Conservation (phyloP, 176 grass and related monocot genomes). For the Phragmites australis region DNA sequence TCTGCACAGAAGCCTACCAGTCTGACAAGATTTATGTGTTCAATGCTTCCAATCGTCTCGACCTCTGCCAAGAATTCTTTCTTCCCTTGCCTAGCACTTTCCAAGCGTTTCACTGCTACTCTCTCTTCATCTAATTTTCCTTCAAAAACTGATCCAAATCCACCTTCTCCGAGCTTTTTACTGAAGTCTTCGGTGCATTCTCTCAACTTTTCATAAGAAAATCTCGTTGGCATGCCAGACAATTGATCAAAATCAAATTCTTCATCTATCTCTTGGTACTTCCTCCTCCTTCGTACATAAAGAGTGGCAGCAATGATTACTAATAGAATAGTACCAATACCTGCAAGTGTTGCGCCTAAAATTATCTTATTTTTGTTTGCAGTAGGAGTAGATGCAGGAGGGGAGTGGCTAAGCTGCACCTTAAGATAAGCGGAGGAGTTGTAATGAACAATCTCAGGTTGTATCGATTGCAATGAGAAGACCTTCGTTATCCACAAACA, state of each 20-base stretch:
- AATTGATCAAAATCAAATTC: slow-evolving; percentile 34
- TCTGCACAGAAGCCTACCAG: slow-evolving; percentile 35
- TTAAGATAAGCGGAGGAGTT: slow-evolving; percentile 50
- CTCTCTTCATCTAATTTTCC: slow-evolving; percentile 36
- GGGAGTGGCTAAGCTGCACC: slow-evolving; percentile 38
- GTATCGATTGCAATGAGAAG: slow-evolving; percentile 44
- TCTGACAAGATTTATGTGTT: slow-evolving; percentile 41
- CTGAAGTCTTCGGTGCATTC: slow-evolving; percentile 34
- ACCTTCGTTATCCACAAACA: slow-evolving; percentile 33
- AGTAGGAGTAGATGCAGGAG: neutral
- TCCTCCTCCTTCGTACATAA: slow-evolving; percentile 13
- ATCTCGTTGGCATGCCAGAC: slow-evolving; percentile 28
- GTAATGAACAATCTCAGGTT: slow-evolving; percentile 30
- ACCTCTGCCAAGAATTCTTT: slow-evolving; percentile 44
- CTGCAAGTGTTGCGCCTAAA: slow-evolving; percentile 15
- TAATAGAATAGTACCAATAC: neutral
- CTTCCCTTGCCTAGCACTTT: no score
- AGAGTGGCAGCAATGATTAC: neutral
- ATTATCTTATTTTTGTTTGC: neutral
- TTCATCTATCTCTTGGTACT: slow-evolving; percentile 1
- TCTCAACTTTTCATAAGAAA: slow-evolving; percentile 24
- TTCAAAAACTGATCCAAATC: slow-evolving; percentile 40
- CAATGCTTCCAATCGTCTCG: slow-evolving; percentile 32
- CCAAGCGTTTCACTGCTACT: slow-evolving; percentile 40
- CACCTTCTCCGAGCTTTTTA: slow-evolving; percentile 46